A percentile compares a stretch with the other conserved stretches of the same genome.
These are phyloP conservation scores for Mycosarcoma maydis DNA, from an alignment of 1,284 basidiomycete genomes.

Conservation along the genomic window DNA sequence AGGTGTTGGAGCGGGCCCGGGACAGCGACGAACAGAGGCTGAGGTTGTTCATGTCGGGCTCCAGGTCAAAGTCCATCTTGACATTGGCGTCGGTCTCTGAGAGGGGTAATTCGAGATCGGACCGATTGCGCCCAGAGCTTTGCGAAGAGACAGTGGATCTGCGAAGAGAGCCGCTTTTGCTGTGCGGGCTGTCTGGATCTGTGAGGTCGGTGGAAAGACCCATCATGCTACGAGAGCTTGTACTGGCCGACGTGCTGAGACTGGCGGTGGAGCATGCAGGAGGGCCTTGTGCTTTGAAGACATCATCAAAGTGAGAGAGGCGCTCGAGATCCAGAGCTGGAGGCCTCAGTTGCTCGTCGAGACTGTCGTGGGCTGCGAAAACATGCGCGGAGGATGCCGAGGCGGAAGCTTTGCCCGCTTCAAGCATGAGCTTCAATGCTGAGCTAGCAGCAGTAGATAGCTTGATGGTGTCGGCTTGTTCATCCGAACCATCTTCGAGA, in stretches of 20 bases:
- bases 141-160: conserved; percentile 19
- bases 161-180: conserved; percentile 17
- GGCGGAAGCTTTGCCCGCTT: conserved; percentile 26
- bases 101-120: conserved; percentile 31
- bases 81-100: conserved; percentile 21
- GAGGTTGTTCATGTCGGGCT: conserved; percentile 39
- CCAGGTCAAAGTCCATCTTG: conserved; percentile 52
- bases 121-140: conserved; percentile 18
- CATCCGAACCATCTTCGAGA: conserved; percentile 26
- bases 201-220: conserved; percentile 52
- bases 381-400: conserved; percentile 2
- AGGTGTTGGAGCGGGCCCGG: conserved; percentile 33
- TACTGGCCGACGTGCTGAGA: conserved; percentile 43
- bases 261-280: conserved; percentile 21
- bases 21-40: conserved; percentile 46
- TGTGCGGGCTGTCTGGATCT: conserved; percentile 44
- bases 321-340: conserved; percentile 21
- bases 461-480: conserved; percentile 49
- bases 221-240: conserved; percentile 46
- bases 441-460: conserved; percentile 37
- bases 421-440: conserved; percentile 32
- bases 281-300: background rate
- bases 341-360: conserved; percentile 26
- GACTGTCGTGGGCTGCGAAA: conserved; percentile 1
- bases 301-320: conserved; percentile 9